A percentile compares a stretch with the other conserved stretches of the same genome.
Evolutionary conservation across 1,139 yeast genomes (phyloP).

Genomic region (Suhomyces choctaworum): DNA sequence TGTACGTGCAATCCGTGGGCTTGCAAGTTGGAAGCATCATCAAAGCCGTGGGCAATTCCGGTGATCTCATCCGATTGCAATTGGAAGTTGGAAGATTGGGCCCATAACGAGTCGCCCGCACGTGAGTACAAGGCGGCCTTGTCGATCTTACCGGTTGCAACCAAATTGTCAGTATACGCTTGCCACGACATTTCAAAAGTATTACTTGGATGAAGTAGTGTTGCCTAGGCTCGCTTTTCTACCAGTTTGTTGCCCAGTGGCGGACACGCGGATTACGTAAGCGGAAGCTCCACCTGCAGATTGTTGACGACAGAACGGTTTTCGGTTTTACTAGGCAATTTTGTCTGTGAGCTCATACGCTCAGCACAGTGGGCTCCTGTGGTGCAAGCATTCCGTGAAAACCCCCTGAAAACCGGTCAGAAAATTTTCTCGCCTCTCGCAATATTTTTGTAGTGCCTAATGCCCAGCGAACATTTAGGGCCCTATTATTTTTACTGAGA

Average conservation of each 20-base stretch:
- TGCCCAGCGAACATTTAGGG: too few relatives aligned
- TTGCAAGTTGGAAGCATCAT: slow-evolving; percentile 75
- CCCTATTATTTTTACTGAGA: too few relatives aligned
- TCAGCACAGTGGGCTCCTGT: too few relatives aligned
- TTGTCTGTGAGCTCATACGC: too few relatives aligned
- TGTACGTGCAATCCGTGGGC: slow-evolving; percentile 82
- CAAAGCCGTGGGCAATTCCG: slow-evolving; percentile 77
- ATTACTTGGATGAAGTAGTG: slow-evolving; percentile 1
- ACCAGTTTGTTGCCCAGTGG: slow-evolving; percentile 7
- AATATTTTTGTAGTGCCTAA: too few relatives aligned
- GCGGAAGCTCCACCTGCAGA: too few relatives aligned
- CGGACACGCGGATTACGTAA: slow-evolving; percentile 8
- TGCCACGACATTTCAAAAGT: slow-evolving; percentile 39
- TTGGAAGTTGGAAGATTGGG: slow-evolving; percentile 70
- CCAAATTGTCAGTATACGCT: slow-evolving; percentile 93
- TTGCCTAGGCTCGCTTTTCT: slow-evolving; percentile 2
- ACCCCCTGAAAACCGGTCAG: too few relatives aligned
- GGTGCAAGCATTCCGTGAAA: too few relatives aligned
- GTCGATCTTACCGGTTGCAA: slow-evolving; percentile 84
- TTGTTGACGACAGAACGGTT: too few relatives aligned
- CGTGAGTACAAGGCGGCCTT: slow-evolving; percentile 90
- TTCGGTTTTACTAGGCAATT: too few relatives aligned
- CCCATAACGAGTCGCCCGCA: slow-evolving; percentile 96
- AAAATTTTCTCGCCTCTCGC: too few relatives aligned
- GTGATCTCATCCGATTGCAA: slow-evolving; percentile 71